Base-by-base conservation (phyloP, 2,329 filamentous ascomycete species). In the Xylariaceae sp. region DNA sequence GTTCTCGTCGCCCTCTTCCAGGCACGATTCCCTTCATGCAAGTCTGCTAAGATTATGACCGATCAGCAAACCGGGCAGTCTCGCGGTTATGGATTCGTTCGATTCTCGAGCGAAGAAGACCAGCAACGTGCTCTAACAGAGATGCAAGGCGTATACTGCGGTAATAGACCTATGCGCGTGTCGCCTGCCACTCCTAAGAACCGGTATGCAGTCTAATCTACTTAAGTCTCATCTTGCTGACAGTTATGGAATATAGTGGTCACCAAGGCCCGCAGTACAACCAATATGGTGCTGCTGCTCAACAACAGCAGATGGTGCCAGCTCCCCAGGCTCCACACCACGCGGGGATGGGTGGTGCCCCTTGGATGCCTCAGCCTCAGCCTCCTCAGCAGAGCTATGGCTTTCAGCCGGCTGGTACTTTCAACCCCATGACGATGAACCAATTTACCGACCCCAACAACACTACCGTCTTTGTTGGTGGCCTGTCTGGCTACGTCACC, bases 371-470 rank as follows among this genome's bases (percentile, higher is more conserved):
- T 52, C 76, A 77, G 62, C 77, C 81, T 67, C 79, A 79, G 63
- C 61, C 67, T 29, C 77, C 81, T 67, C 79, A 79, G 62, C 61
- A 67, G 33, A 56, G 48, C 58, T 69, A 66, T 37, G 66, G 62
- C 6, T 73, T 68, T 49, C 67, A 73, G 58, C 75, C 74, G 47
- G 75, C 76, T 16, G 77, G 75, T 45, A 74, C 73, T 9, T 82
- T 79, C 70, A 82, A 81, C 66, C 79, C 79, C 4, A 74, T 78
- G 57, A 78, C 76, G 14, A 98, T 99, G 95, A 99, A 99, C 80
- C 95, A 99, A 79, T 99, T 99, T 82, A 99, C 95, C 33, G 95
- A 99, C 71, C 95, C 95, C 11, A 99, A 99, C 85, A 99, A 99
- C 81, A 99, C 95, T 16, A 99, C 95, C 17, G 95, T 99, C 62